Base-by-base conservation (phyloP, 2,329 filamentous ascomycete species). In the Cercospora sesami region DNA sequence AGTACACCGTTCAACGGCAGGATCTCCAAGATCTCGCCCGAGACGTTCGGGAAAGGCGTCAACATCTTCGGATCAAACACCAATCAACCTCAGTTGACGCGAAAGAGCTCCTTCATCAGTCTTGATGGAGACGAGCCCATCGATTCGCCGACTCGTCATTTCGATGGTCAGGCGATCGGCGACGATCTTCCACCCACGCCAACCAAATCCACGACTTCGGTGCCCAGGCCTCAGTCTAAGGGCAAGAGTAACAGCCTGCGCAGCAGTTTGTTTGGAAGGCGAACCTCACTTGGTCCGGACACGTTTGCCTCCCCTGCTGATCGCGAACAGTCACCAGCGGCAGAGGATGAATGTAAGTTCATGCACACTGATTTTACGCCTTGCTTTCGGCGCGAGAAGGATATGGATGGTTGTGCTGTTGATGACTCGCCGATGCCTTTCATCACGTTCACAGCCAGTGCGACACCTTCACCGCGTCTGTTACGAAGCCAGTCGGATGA, bases 161-260 rank as follows among this genome's bases (percentile, higher is more conserved):
- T 82, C 33, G 87, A 89, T 66, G 85, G 83, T 71, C 87, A 89
- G 73, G 79, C 81, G 5, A 84, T 85, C 63, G 83, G 81, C 18
- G 92, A 94, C 45, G 93, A 97, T 60, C 83, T 94, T 66, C 94
- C 94, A n/a, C 94, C 94, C 0, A 99, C 95, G 1, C 95, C 95
- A 0, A 98, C 95, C 0, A 98, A 97, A 79, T 88, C 88, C 72
- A 79, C 78, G 42, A 87, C 88, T 72, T 78, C 78, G 45, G 71
- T 71, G 63, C 78, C 70, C 7, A 64, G 77, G 64, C 77, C 81
- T 63, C 80, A 80, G 53, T 83, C 82, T 26, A 84, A 83, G 75
- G 81, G 83, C 65, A 84, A 83, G 77, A 81, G 83, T 68, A 85
- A 82, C 77, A 85, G 83, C 73, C 70, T 85, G 68, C 78, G 83